Percentiles rank a stretch among this genome's conserved stretches.
Evolutionary conservation across 805 yeast genomes (phyloP).

Genomic region (Candida dajiaensis): DNA sequence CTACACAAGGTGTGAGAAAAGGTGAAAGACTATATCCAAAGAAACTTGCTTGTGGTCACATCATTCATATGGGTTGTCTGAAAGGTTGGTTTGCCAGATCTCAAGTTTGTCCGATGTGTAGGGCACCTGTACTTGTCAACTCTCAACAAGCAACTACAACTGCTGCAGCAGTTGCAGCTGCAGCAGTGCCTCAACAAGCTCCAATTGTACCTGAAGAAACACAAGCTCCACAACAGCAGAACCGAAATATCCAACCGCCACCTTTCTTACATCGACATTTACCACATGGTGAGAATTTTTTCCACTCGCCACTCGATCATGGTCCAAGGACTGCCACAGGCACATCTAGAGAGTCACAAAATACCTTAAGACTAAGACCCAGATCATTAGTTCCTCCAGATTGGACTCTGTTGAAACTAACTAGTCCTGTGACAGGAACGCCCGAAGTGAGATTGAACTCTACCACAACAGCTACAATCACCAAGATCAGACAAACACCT

Average conservation of each 20-base stretch:
- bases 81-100: conserved; percentile 92
- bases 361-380: conserved; percentile 2
- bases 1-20: conserved; percentile 29
- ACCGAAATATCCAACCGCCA: background rate
- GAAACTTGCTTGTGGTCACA: conserved; percentile 77
- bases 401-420: conserved; percentile 21
- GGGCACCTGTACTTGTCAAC: conserved; percentile 54
- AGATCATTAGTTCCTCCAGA: conserved; percentile 21
- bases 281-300: conserved; percentile 1
- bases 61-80: conserved; percentile 83
- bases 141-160: background rate
- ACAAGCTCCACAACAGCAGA: background rate
- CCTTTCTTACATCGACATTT: background rate
- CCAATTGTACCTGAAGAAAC: background rate
- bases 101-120: conserved; percentile 89
- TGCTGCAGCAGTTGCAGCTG: background rate
- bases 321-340: background rate
- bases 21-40: conserved; percentile 57
- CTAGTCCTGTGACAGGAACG: conserved; percentile 9
- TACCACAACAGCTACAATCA: conserved; percentile 8
- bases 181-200: background rate
- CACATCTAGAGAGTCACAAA: background rate
- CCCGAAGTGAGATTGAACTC: conserved; percentile 10
- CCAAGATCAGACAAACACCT: conserved; percentile 3
- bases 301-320: background rate